Percentiles rank a stretch among this genome's conserved stretches.
Evolutionary conservation across 192 early-diverging fungal species (phyloP).

Genomic region (Coemansia sp.): DNA sequence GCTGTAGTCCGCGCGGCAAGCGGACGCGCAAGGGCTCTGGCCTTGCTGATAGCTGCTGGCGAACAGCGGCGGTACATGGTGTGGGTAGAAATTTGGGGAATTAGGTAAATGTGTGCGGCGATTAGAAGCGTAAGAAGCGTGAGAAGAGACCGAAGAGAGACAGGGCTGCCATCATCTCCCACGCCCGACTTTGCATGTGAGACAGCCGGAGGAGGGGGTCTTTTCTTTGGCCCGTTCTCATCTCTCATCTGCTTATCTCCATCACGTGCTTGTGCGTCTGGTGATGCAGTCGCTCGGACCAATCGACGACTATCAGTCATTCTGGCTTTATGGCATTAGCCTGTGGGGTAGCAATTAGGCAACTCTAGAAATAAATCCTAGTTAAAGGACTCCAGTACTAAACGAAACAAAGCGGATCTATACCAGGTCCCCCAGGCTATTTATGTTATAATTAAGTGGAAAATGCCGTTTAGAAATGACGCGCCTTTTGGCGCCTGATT

Average conservation of each 20-base stretch:
- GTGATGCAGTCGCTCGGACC: not conserved
- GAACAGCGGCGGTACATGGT: not conserved
- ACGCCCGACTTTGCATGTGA: not conserved
- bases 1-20: not conserved
- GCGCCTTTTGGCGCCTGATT: no score
- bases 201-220: not conserved
- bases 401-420: no score
- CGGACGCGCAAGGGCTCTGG: not conserved
- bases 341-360: no score
- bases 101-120: not conserved
- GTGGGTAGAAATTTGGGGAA: slow-evolving; percentile 2
- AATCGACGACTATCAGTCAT: no score
- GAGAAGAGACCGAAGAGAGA: not conserved
- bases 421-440: no score
- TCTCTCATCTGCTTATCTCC: slow-evolving; percentile 7
- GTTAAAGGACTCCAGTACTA: no score
- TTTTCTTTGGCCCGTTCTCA: no score
- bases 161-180: no score
- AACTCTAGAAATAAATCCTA: no score
- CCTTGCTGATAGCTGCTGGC: slow-evolving; percentile 1
- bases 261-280: not conserved
- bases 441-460: no score
- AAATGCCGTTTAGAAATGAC: no score
- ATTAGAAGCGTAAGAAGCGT: not conserved
- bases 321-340: no score